Base-by-base conservation (phyloP, 345 rosid genomes). In the Lepidium didymum region DNA sequence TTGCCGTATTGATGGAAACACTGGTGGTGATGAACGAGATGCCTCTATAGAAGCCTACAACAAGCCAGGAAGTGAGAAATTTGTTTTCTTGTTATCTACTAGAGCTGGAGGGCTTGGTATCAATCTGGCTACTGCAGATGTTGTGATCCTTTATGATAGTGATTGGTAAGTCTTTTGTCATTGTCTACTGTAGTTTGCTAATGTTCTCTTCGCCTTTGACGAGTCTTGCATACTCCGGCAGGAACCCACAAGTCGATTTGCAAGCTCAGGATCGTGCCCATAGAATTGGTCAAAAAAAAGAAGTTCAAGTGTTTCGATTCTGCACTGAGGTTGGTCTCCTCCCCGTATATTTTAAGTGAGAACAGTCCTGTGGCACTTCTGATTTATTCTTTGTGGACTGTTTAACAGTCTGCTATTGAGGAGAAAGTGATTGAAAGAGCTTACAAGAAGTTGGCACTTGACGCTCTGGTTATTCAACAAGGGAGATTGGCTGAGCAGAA, bases 181-280 rank as follows among this genome's bases (percentile, higher is more conserved):
- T 16, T 51, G 23, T 59, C 35, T 64, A 35, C 15, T 59, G 16
- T 51, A 43, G 46, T 41, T 31, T 60, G 50, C 51, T 54, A 5
- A 31, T 46, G 13, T 49, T 75, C 29, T 40, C 44, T 49, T 66
- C 12, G 37, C 10, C n/a, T 47, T 58, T 69, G 46, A 58, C 68
- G 74, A 78, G 67, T 51, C 55, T 70, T 41, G 53, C 29, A 37
- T 55, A 54, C 80, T 71, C 19, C 62, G 83, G 57, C 67, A 91
- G 99, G 99, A 95, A 95, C 38, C 99, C 97, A 40, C 99, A 95
- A 83, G 99, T 95, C 56, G 97, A 95, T 81, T 77, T 95, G 82
- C 99, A 95, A 86, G 97, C 99, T 45, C 96, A 95, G 79, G 99
- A 87, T 75, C 96, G 97, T 76, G 99, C 99, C 75, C 99, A 89